Evolutionary conservation across 176 grass and related monocot species (phyloP).

Genomic region (Triticum timopheevii): DNA sequence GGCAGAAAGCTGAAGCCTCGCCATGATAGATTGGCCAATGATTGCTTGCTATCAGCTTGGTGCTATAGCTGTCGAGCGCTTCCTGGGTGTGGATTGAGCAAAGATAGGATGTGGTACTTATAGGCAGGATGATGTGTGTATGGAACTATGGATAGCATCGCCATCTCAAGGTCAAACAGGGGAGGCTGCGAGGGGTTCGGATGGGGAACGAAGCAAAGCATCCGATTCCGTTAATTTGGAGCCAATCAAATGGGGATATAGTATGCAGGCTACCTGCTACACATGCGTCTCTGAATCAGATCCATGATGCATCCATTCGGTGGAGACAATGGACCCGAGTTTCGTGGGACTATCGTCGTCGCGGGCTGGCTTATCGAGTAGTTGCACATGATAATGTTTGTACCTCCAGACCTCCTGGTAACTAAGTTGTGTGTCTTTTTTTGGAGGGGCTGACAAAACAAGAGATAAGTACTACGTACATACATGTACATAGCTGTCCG

Average conservation of each 20-base stretch:
- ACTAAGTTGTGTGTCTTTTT: not conserved
- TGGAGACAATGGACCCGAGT: not conserved
- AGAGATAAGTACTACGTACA: not conserved
- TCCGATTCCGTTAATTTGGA: not conserved
- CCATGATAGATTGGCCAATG: not conserved
- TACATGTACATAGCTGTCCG: too few relatives aligned
- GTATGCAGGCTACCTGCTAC: conserved; percentile 14
- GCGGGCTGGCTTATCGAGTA: not conserved
- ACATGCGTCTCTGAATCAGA: not conserved
- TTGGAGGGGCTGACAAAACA: not conserved
- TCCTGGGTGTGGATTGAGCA: not conserved
- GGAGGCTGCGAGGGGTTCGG: not conserved
- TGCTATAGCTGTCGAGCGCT: not conserved
- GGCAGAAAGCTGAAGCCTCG: conserved; percentile 7
- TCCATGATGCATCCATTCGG: not conserved
- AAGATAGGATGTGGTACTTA: not conserved
- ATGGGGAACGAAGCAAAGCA: not conserved
- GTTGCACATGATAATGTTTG: not conserved
- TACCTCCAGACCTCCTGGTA: too few relatives aligned
- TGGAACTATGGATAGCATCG: not conserved
- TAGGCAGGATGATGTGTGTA: not conserved
- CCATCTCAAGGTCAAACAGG: not conserved
- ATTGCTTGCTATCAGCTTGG: not conserved
- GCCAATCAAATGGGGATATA: not conserved
- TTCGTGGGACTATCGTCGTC: not conserved